Conservation (phyloP, 768 basidiomycete genomes). For the Exidia glandulosa region DNA sequence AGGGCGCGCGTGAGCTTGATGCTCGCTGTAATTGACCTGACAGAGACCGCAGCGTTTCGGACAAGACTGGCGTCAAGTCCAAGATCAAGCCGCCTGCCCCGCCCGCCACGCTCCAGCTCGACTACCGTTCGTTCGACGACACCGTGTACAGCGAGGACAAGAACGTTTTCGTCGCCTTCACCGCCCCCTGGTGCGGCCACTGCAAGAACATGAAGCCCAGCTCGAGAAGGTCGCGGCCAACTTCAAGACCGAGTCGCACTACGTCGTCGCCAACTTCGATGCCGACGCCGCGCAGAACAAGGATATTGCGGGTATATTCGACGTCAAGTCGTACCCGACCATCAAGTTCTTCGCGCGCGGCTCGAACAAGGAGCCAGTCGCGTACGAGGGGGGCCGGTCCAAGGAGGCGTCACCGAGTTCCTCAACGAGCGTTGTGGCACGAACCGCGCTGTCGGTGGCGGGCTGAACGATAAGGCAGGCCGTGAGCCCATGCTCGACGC, state of each 20-base stretch:
- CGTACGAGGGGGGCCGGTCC: slow-evolving; percentile 59
- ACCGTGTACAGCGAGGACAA: slow-evolving; percentile 66
- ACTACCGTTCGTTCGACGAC: slow-evolving; percentile 62
- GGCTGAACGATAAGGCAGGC: slow-evolving; percentile 70
- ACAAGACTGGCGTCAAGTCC: slow-evolving; percentile 74
- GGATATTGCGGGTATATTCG: slow-evolving; percentile 58
- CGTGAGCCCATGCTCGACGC: slow-evolving; percentile 66
- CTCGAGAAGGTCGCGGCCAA: slow-evolving; percentile 66
- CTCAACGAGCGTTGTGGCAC: slow-evolving; percentile 85
- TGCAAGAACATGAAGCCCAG: slow-evolving; percentile 86
- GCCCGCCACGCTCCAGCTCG: slow-evolving; percentile 54
- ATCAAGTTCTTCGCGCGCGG: slow-evolving; percentile 86
- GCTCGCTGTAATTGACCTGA: slow-evolving; percentile 7
- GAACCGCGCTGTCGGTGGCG: slow-evolving; percentile 70
- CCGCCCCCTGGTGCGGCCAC: slow-evolving; percentile 85
- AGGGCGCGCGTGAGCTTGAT: slow-evolving; percentile 72
- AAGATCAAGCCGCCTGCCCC: slow-evolving; percentile 79
- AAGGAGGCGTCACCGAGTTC: slow-evolving; percentile 66
- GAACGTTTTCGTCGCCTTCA: slow-evolving; percentile 79
- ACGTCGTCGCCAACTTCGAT: slow-evolving; percentile 83
- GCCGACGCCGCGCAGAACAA: slow-evolving; percentile 77
- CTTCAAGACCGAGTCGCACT: slow-evolving; percentile 70
- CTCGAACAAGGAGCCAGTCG: slow-evolving; percentile 44
- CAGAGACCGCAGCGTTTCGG: slow-evolving; percentile 44
- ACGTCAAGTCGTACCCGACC: slow-evolving; percentile 76